Evolutionary conservation across 2,329 filamentous ascomycete genomes (phyloP), one percentile per base, ranked within the genome.

Genomic region (Colletotrichum nymphaeae): DNA sequence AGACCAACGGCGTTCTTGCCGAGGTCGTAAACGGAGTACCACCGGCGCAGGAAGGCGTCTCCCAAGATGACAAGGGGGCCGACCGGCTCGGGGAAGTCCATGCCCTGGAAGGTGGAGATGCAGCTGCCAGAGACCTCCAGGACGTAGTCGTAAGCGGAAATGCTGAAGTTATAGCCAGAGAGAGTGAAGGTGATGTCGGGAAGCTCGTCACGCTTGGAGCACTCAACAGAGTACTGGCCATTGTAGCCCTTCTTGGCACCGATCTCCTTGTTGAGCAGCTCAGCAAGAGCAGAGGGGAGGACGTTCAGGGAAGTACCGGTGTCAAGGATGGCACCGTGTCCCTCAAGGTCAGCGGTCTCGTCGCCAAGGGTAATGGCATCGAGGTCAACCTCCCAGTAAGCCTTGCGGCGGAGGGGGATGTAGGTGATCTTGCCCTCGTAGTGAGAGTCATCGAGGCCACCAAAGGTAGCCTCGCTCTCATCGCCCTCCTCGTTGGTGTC

Each of bases 381-480:
- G 75, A 99, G 92, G 80, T 98, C 95, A 69, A 99, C 96, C 90
- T 99, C 97, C 97, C 97, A 99, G 91, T 99, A 99, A 63, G 97
- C 97, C 93, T 98, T 98, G 83, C 97, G 94, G 84, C 97, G 94
- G 78, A 99, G 91, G 68, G 97, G 97, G 78, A 99, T 95, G 84
- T 95, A 97, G 82, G 92, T 94, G 80, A 99, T 90, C 84, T 98
- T 93, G 80, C 97, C 97, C 52, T 89, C 92, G 83, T 89, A 92
- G 88, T 97, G 95, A 81, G 88, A 87, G 86, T 95, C 87, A 84
- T 98, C 93, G 75, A 98, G 85, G 77, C 96, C 96, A 83, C 96
- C 96, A 77, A 99, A 99, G 77, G 93, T 92, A 74, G 92, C 95
- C 86, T 95, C 95, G 55, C 95, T 98, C 82, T 94, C 90, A 72